Conservation (phyloP, 176 grass and related monocot genomes). For the Oryza punctata region DNA sequence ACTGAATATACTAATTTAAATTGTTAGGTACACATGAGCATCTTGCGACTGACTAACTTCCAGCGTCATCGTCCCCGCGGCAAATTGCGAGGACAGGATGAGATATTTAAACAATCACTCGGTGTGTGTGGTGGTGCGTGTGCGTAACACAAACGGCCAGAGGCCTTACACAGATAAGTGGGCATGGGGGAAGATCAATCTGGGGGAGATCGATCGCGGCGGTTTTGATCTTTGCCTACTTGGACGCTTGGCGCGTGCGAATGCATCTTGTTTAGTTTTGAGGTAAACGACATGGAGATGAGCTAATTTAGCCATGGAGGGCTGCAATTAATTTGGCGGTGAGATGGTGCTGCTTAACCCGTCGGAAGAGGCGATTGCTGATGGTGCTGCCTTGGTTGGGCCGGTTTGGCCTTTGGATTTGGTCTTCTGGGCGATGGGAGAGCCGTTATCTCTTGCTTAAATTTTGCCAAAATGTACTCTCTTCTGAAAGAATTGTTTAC, state of each 20-base stretch:
- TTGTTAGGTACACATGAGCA: conserved; percentile 15
- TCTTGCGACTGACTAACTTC: neutral
- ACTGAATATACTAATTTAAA: neutral
- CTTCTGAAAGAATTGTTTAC: neutral
- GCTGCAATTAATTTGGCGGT: neutral
- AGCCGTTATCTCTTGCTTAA: neutral
- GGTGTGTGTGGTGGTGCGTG: too few species aligned
- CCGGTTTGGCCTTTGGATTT: neutral
- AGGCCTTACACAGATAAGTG: neutral
- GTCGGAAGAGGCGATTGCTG: neutral
- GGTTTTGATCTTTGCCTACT: neutral
- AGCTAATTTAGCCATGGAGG: neutral
- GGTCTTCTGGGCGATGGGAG: neutral
- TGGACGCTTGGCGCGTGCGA: neutral
- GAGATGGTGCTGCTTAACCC: conserved; percentile 16
- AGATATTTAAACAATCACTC: neutral
- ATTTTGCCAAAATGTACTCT: neutral
- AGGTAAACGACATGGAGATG: neutral
- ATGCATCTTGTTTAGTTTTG: neutral
- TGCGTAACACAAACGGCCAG: neutral
- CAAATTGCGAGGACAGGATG: neutral
- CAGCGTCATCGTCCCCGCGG: too few species aligned
- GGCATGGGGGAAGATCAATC: neutral
- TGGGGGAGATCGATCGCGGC: neutral
- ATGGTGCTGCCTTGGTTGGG: neutral